Evolutionary conservation across 768 basidiomycete genomes (phyloP).

Genomic region (Erythrobasidium yunnanense): DNA sequence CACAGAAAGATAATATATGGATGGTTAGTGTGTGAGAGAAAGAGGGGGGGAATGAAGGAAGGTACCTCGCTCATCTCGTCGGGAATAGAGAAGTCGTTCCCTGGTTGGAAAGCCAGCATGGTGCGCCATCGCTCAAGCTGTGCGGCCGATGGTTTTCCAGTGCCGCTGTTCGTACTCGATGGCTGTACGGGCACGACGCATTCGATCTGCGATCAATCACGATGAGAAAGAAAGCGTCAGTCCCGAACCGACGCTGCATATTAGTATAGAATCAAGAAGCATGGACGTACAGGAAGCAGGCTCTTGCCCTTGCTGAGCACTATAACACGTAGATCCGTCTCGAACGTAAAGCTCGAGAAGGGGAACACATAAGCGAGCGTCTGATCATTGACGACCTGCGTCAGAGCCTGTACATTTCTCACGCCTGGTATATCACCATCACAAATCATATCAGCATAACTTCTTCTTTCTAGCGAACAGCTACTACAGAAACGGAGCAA

Average conservation of each 20-base stretch:
- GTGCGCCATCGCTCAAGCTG: slow-evolving; percentile 33
- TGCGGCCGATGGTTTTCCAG: neutral
- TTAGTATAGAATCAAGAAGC: too few relatives aligned
- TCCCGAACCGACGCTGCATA: too few relatives aligned
- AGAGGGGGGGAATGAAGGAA: too few relatives aligned
- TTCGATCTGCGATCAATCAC: slow-evolving; percentile 22
- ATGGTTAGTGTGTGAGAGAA: too few relatives aligned
- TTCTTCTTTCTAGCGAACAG: neutral
- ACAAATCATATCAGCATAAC: neutral
- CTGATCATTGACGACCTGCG: slow-evolving; percentile 35
- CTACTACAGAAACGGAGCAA: neutral
- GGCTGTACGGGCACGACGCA: slow-evolving; percentile 36
- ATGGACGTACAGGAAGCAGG: slow-evolving; percentile 34
- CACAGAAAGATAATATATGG: too few relatives aligned
- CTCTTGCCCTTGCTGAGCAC: slow-evolving; percentile 37
- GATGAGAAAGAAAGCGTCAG: neutral
- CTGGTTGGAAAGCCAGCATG: slow-evolving; percentile 23
- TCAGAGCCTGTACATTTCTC: slow-evolving; percentile 36
- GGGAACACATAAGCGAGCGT: slow-evolving; percentile 39
- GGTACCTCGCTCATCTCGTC: slow-evolving; percentile 33
- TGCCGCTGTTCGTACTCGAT: neutral
- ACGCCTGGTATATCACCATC: slow-evolving; percentile 29
- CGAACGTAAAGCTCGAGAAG: slow-evolving; percentile 38
- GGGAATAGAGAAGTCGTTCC: slow-evolving; percentile 27
- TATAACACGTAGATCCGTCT: slow-evolving; percentile 36